Base-by-base conservation (phyloP, 1,139 yeast species). In the Yamadazyma conglobata region DNA sequence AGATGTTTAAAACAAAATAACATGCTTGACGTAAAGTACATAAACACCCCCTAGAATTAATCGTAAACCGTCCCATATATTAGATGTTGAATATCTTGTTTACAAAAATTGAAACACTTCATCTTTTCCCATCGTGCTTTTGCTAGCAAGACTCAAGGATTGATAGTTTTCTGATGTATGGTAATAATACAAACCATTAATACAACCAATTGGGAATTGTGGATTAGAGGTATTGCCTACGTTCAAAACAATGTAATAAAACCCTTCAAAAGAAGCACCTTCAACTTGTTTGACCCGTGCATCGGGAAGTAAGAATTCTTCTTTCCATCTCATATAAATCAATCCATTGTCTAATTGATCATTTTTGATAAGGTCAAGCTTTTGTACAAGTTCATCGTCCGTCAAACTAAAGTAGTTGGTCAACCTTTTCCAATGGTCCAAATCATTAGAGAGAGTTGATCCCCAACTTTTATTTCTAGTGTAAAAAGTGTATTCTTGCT, bases 261-360 rank as follows among this genome's bases (percentile, higher is more conserved):
- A 88, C 0, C 97, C 97, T 28, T 88, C 96, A 54, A 82, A 89
- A 5, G 94, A 82, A 0, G 96, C 96, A 12, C 93, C 94, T 25
- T 72, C 70, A 19, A 82, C 74, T 37, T 66, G 73, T 42, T 72
- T 76, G n/a, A 80, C 64, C 31, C 76, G 60, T 13, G 88, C 78
- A 56, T 88, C 95, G 0, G 95, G 95, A 9, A 85, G 78, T 39
- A 88, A 60, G 48, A 86, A 87, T 48, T 79, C 77, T 54, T 89
- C 97, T 56, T 89, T 89, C 96, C 96, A 89, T 43, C 96, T 70
- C 96, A 89, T 89, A 53, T 79, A 89, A 5, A 89, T 60, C 47
- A 68, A 76, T 12, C 58, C 60, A 26, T 49, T 46, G 26, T 58
- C 50, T 24, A 55, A 56, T 19, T 48, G 39, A 13, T 64, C 64